Percentiles rank a stretch among this genome's conserved stretches.
Evolutionary conservation across 2,329 filamentous ascomycete species (phyloP).

Genomic region (Allantophomopsis cytisporea): DNA sequence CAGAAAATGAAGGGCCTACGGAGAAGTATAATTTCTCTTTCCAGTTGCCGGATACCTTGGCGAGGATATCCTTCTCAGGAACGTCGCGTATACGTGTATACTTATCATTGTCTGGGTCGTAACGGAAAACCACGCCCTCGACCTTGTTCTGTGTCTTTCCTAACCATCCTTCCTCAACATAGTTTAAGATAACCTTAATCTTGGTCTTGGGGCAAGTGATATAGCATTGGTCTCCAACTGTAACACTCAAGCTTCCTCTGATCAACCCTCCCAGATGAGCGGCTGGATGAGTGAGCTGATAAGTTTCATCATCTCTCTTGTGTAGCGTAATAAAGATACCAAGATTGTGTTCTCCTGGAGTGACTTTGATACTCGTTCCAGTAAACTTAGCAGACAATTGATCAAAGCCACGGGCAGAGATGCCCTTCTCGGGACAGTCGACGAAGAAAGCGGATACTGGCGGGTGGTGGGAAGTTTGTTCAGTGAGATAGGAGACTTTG

Average conservation of each 20-base stretch:
- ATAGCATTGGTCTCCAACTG: constrained; percentile 80
- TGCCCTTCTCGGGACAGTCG: constrained; percentile 80
- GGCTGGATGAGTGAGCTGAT: constrained; percentile 89
- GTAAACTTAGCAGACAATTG: constrained; percentile 97
- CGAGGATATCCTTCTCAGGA: constrained; percentile 70
- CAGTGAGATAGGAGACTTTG: constrained; percentile 85
- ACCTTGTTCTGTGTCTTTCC: constrained; percentile 85
- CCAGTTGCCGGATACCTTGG: constrained; percentile 76
- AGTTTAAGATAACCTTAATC: constrained; percentile 84
- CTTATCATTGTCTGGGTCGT: constrained; percentile 75
- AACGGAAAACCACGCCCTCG: constrained; percentile 80
- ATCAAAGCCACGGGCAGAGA: constrained; percentile 82
- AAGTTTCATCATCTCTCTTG: constrained; percentile 72
- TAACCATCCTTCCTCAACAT: constrained; percentile 90
- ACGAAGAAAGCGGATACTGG: constrained; percentile 94
- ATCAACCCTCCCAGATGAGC: constrained; percentile 83
- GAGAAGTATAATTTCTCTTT: constrained; percentile 55
- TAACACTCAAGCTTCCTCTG: constrained; percentile 76
- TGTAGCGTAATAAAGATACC: constrained; percentile 89
- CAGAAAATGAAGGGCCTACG: constrained; percentile 43
- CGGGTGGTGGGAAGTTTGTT: constrained; percentile 96
- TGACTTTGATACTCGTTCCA: constrained; percentile 83
- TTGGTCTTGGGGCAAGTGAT: constrained; percentile 82
- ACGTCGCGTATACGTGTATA: constrained; percentile 75
- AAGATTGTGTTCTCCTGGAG: constrained; percentile 83